These are phyloP conservation scores for Tylopilus sp. DNA, from an alignment of 768 basidiomycete species.

Conservation along the genomic window DNA sequence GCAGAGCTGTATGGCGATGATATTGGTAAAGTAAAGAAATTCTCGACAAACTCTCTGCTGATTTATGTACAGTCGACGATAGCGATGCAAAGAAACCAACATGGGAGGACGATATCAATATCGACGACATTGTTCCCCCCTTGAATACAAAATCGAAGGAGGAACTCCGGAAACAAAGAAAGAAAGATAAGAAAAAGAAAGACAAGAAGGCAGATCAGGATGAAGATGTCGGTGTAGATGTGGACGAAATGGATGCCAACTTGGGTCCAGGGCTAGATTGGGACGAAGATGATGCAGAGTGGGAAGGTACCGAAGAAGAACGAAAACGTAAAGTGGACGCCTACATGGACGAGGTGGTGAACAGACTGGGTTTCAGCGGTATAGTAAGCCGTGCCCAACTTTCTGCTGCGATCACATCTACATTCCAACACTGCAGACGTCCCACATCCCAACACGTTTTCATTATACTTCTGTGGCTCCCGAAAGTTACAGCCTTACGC, in stretches of 20 bases:
- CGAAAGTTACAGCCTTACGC: slow-evolving; percentile 64
- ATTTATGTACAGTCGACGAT: slow-evolving; percentile 24
- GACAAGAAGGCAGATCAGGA: slow-evolving; percentile 26
- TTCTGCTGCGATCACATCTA: background rate
- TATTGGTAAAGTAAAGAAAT: slow-evolving; percentile 23
- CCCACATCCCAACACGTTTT: slow-evolving; percentile 88
- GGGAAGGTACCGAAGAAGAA: slow-evolving; percentile 90
- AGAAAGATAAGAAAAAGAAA: slow-evolving; percentile 50
- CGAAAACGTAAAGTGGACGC: slow-evolving; percentile 77
- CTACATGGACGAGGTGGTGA: slow-evolving; percentile 90
- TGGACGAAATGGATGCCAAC: slow-evolving; percentile 55
- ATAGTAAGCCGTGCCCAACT: slow-evolving; percentile 53
- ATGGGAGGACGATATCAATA: slow-evolving; percentile 91
- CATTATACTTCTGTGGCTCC: slow-evolving; percentile 74
- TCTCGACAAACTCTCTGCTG: background rate
- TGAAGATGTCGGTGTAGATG: slow-evolving; percentile 46
- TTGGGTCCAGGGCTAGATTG: slow-evolving; percentile 44
- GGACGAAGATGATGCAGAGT: slow-evolving; percentile 55
- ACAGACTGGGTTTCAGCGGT: slow-evolving; percentile 86
- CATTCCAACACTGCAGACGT: slow-evolving; percentile 54
- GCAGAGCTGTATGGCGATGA: slow-evolving; percentile 61
- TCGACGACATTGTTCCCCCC: slow-evolving; percentile 55
- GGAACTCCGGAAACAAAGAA: slow-evolving; percentile 37
- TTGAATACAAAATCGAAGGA: slow-evolving; percentile 31
- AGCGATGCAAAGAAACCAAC: slow-evolving; percentile 64